Conservation (phyloP, 148 eudicot genomes). For the Rhododendron griersonianum region DNA sequence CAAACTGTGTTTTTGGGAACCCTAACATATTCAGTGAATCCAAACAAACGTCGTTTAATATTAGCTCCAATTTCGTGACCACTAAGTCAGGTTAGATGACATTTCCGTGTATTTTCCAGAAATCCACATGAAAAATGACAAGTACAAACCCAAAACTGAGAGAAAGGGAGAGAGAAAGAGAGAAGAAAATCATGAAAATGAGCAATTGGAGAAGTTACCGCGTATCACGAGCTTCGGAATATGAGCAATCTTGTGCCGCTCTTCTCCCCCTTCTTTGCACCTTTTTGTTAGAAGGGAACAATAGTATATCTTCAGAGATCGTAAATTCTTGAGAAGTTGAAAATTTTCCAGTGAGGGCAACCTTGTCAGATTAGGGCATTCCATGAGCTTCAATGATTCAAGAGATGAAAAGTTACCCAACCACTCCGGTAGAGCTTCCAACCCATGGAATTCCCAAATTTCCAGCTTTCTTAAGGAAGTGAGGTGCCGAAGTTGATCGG, state of each 20-base stretch:
- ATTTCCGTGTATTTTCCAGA: no score
- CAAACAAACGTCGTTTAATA: no score
- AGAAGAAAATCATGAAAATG: no score
- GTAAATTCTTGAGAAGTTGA: neutral
- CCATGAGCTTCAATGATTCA: neutral
- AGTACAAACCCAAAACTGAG: no score
- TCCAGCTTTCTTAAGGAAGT: neutral
- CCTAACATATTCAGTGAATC: no score
- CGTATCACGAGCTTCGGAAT: neutral
- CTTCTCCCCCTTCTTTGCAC: neutral
- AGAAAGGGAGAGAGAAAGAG: no score
- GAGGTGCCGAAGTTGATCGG: neutral
- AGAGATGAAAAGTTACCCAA: neutral
- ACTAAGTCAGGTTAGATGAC: no score
- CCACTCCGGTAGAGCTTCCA: neutral
- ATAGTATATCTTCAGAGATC: neutral
- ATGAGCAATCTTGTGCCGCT: neutral
- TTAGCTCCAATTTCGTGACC: no score
- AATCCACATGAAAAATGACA: no score
- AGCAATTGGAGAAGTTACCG: no score
- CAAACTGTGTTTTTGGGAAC: no score
- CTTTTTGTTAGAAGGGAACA: neutral
- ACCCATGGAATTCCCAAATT: neutral
- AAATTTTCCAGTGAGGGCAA: neutral
- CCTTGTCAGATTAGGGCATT: neutral